phyloP scores from a whole-genome alignment of 208 protist species.

The Leishmania guyanensis region DNA sequence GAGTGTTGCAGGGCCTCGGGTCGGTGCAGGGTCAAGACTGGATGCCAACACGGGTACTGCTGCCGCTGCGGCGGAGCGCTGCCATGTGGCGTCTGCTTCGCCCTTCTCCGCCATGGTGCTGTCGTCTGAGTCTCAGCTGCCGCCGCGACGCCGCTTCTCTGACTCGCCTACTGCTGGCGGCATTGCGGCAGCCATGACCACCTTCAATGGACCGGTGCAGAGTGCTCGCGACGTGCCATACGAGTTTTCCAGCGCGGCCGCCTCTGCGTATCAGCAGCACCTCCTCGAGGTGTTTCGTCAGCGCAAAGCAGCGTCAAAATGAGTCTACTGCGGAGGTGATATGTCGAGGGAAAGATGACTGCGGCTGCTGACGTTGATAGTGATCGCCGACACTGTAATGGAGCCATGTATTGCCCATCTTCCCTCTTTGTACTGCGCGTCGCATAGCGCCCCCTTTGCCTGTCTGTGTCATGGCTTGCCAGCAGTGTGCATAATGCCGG shows the following conservation, averaged over 20 bases:
- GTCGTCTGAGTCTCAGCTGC: slow-evolving; percentile 3
- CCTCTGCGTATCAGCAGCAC: slow-evolving; percentile 80
- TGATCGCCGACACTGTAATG: background rate
- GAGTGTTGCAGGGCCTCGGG: background rate
- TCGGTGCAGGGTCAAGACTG: background rate
- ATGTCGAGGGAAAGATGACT: background rate
- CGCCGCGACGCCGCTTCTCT: slow-evolving; percentile 9
- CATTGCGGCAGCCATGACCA: slow-evolving; percentile 17
- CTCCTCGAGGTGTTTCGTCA: slow-evolving; percentile 79
- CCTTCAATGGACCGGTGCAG: slow-evolving; percentile 25
- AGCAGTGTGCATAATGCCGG: background rate
- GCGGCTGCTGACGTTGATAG: background rate
- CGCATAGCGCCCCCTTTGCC: background rate
- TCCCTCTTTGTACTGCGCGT: background rate
- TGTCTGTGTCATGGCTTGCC: background rate
- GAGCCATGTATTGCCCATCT: background rate
- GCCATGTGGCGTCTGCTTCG: background rate
- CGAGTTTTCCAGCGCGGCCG: slow-evolving; percentile 76
- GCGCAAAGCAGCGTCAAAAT: slow-evolving; percentile 24
- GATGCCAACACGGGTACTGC: background rate
- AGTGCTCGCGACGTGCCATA: slow-evolving; percentile 48
- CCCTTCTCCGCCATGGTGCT: background rate
- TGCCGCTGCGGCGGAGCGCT: background rate
- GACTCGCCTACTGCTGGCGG: slow-evolving; percentile 15
- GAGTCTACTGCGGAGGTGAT: background rate